Conservation (phyloP, 1,284 basidiomycete species). For the Somion occarium region DNA sequence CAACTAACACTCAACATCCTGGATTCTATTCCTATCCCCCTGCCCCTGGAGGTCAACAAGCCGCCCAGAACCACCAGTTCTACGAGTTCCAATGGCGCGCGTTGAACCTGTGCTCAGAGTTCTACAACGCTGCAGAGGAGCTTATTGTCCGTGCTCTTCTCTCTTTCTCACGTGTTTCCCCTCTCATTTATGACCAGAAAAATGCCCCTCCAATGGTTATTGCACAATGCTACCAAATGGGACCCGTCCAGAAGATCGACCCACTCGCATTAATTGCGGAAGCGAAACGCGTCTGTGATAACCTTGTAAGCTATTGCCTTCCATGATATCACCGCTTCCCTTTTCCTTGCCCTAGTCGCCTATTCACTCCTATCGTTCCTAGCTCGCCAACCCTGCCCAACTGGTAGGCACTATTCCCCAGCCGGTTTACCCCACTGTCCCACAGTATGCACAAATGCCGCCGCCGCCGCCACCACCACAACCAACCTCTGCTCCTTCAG, state of each 20-base stretch:
- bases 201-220: slow-evolving; percentile 67
- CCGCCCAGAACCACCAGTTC: slow-evolving; percentile 65
- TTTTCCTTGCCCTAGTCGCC: slow-evolving; percentile 1
- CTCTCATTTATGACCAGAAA: slow-evolving; percentile 42
- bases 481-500: slow-evolving; percentile 22
- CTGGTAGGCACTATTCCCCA: slow-evolving; percentile 62
- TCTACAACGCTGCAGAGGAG: slow-evolving; percentile 80
- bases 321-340: not conserved
- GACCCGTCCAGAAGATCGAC: slow-evolving; percentile 61
- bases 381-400: slow-evolving; percentile 69
- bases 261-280: slow-evolving; percentile 67
- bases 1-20: slow-evolving; percentile 42
- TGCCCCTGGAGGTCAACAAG: slow-evolving; percentile 19
- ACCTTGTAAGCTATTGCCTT: slow-evolving; percentile 50
- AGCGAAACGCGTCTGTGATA: slow-evolving; percentile 73
- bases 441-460: slow-evolving; percentile 22
- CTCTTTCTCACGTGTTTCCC: slow-evolving; percentile 6
- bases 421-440: slow-evolving; percentile 40
- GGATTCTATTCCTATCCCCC: slow-evolving; percentile 32
- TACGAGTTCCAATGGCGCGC: slow-evolving; percentile 83
- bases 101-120: slow-evolving; percentile 74
- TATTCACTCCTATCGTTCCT: slow-evolving; percentile 10
- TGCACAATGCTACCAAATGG: slow-evolving; percentile 74
- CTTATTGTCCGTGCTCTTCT: slow-evolving; percentile 54
- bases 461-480: slow-evolving; percentile 19